Evolutionary conservation across 495 filamentous ascomycete genomes (phyloP), one percentile per base, ranked within the genome.

Genomic region (Aspergillus diversus): DNA sequence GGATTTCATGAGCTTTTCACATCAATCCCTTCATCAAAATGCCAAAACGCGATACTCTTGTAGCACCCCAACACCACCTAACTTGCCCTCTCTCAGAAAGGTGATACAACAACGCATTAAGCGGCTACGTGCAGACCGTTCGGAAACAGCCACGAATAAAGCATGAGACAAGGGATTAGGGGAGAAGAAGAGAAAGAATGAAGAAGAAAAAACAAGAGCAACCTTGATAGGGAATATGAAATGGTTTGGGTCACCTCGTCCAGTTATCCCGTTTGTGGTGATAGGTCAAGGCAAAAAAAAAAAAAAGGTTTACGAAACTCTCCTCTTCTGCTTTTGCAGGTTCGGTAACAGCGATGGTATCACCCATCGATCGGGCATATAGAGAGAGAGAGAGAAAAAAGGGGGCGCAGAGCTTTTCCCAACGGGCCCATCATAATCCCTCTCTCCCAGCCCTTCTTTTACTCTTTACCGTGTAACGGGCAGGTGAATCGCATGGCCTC

Each of bases 111-210:
- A 66, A 67, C 68, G 68, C 63, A 70, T 64, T 46, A 60, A 61
- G 65, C 68, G 65, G 68, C 63, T 70, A 67, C 57, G 33, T 65
- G 65, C 68, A 70, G 57, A 13, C 62, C 57, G 21, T 52, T 61
- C 64, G 62, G 65, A 67, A 61, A 54, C 33, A 55, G 60, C 65
- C 63, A 67, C 65, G 60, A 67, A 67, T 70, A 56, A 65, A 63
- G 60, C 59, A 67, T 66, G 65, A 65, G 61, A 54, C 56, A 50
- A 54, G 48, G 33, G 52, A 58, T 63, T 35, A 59, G 39, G 48
- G 55, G 60, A 49, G 35, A 60, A 57, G n/a, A 9, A 47, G 31
- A 27, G 39, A 43, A 11, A 43, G 7, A 43, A 43, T 27, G 21
- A 27, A 27, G 21, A 27, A 27, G 21, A 27, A 27, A 57, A 46